These are phyloP conservation scores for Trichoderma koningii DNA, from an alignment of 2,329 filamentous ascomycete genomes.

Conservation along the genomic window DNA sequence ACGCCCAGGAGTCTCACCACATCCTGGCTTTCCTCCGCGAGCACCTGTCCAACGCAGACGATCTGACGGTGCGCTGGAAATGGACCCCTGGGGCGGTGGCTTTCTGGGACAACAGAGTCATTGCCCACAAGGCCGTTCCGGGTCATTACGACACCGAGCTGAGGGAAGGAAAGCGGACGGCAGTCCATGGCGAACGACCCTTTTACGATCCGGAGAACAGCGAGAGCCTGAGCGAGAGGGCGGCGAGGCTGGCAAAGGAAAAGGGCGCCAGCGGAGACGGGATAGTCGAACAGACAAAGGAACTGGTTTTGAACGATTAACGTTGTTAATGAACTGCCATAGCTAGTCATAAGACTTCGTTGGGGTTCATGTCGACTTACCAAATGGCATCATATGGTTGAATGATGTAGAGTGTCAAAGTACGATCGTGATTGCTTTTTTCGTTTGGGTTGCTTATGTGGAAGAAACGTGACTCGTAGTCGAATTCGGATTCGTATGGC, in stretches of 20 bases:
- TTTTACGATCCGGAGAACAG: slow-evolving; percentile 27
- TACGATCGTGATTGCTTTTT: too few species aligned
- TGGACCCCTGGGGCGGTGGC: slow-evolving; percentile 26
- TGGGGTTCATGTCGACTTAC: background rate
- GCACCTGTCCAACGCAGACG: slow-evolving; percentile 26
- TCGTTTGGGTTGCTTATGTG: too few species aligned
- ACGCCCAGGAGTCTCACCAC: slow-evolving; percentile 25
- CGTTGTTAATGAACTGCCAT: too few species aligned
- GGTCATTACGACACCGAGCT: slow-evolving; percentile 25
- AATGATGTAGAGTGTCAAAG: too few species aligned
- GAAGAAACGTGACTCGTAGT: too few species aligned
- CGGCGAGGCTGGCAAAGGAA: slow-evolving; percentile 9
- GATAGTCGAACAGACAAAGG: background rate
- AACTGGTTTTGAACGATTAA: slow-evolving; percentile 23
- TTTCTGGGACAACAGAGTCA: slow-evolving; percentile 27
- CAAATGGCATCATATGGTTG: too few species aligned
- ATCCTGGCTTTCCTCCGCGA: slow-evolving; percentile 27
- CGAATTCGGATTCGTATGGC: too few species aligned
- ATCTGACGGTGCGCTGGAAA: slow-evolving; percentile 27
- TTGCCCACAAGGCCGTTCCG: slow-evolving; percentile 25
- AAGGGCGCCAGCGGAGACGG: slow-evolving; percentile 13
- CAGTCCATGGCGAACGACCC: slow-evolving; percentile 23
- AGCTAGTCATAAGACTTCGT: background rate
- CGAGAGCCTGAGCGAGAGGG: slow-evolving; percentile 21
- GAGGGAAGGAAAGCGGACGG: slow-evolving; percentile 26